phyloP scores from a whole-genome alignment of 2,329 filamentous ascomycete genomes.

The Fonsecaea pedrosoi region DNA sequence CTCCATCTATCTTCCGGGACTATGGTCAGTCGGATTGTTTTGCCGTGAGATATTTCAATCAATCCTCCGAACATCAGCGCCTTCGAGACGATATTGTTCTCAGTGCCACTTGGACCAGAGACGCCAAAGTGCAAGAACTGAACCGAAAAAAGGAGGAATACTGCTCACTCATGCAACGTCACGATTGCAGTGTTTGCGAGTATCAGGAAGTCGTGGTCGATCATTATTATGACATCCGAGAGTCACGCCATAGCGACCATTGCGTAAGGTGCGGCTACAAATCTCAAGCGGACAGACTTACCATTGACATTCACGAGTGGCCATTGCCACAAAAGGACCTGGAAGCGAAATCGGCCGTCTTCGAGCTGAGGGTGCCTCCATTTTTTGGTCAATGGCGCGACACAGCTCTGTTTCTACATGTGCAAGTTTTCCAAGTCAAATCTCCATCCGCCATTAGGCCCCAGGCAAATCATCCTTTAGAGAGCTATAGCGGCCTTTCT shows the following conservation, averaged over 20 bases:
- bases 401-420: slow-evolving; percentile 51
- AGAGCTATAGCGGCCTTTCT: slow-evolving; percentile 1
- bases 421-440: slow-evolving; percentile 46
- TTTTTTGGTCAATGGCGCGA: slow-evolving; percentile 59
- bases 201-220: slow-evolving; percentile 27
- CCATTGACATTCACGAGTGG: slow-evolving; percentile 56
- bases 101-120: slow-evolving; percentile 44
- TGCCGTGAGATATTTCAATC: slow-evolving; percentile 56
- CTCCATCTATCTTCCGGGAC: slow-evolving; percentile 17
- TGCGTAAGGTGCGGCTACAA: not conserved
- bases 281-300: not conserved
- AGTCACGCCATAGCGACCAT: not conserved
- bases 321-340: slow-evolving; percentile 52
- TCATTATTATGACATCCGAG: not conserved
- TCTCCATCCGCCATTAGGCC: slow-evolving; percentile 22
- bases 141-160: slow-evolving; percentile 42
- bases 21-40: slow-evolving; percentile 46
- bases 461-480: not conserved
- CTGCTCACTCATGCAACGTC: slow-evolving; percentile 38
- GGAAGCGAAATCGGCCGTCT: slow-evolving; percentile 56
- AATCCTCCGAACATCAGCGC: slow-evolving; percentile 51
- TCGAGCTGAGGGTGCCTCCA: slow-evolving; percentile 58
- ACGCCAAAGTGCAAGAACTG: slow-evolving; percentile 48
- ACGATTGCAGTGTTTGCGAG: slow-evolving; percentile 22
- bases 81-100: slow-evolving; percentile 49